These are phyloP conservation scores for Lipomyces chichibuensis DNA, from an alignment of 805 yeast species.

Conservation along the genomic window DNA sequence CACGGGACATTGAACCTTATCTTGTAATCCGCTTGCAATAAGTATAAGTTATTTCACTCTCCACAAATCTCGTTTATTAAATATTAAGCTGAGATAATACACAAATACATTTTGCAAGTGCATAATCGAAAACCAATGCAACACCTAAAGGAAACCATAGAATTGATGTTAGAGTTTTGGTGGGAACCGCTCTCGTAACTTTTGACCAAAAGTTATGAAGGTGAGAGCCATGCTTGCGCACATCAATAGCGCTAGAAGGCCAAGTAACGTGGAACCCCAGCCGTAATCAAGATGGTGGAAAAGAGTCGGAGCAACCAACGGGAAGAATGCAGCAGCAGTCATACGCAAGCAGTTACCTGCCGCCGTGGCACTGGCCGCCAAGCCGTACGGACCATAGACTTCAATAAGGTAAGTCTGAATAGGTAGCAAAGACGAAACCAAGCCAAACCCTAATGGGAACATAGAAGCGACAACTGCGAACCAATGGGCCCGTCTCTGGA, in stretches of 20 bases:
- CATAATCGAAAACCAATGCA: no score
- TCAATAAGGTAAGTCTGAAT: constrained; percentile 47
- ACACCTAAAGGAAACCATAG: no score
- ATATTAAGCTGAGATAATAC: no score
- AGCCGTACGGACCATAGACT: constrained; percentile 55
- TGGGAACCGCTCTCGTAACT: constrained; percentile 18
- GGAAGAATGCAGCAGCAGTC: constrained; percentile 66
- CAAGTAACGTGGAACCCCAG: constrained; percentile 54
- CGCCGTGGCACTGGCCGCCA: constrained; percentile 80
- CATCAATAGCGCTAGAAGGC: constrained; percentile 45
- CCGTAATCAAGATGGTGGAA: constrained; percentile 28
- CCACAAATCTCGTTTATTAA: no score
- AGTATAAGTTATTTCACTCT: no score
- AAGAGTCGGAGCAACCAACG: constrained; percentile 63
- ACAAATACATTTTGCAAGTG: no score
- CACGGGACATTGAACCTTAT: no score
- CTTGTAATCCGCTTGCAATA: no score
- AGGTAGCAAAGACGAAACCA: constrained; percentile 47
- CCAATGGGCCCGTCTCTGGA: constrained; percentile 52
- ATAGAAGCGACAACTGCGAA: constrained; percentile 67
- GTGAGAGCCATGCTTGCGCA: constrained; percentile 23
- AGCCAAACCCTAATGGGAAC: constrained; percentile 46
- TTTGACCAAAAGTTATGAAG: constrained; percentile 19
- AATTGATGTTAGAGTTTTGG: constrained; percentile 7
- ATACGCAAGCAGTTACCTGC: constrained; percentile 61